Percentiles rank a stretch among this genome's conserved stretches.
phyloP scores from a whole-genome alignment of 2,329 filamentous ascomycete species.

The Diaporthe sp. region DNA sequence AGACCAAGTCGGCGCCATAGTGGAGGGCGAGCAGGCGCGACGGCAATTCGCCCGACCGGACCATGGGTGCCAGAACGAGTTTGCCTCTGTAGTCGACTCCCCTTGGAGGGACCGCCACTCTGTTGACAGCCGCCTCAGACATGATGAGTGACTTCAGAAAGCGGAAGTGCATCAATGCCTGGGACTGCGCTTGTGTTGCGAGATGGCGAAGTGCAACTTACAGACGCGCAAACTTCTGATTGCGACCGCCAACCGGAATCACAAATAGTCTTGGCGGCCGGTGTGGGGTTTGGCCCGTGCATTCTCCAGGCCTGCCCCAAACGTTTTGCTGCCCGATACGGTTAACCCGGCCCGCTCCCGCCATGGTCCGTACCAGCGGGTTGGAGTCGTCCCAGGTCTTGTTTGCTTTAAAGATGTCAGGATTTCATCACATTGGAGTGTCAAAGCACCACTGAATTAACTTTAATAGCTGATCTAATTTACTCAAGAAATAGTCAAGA shows the following conservation, averaged over 20 bases:
- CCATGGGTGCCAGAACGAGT: conserved; percentile 96
- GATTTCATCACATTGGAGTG: no score
- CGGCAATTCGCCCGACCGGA: conserved; percentile 94
- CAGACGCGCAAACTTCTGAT: neutral
- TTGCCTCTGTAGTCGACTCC: conserved; percentile 96
- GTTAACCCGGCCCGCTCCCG: neutral
- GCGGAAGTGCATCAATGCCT: conserved; percentile 30
- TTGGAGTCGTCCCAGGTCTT: neutral
- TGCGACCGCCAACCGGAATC: neutral
- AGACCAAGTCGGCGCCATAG: conserved; percentile 96
- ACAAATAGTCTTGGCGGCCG: neutral
- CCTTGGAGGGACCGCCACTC: conserved; percentile 84
- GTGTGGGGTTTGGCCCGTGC: no score
- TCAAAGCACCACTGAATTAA: no score
- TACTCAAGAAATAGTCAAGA: no score
- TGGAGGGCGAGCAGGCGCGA: conserved; percentile 89
- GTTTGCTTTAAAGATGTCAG: no score
- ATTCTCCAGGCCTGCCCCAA: neutral
- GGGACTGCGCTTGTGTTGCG: neutral
- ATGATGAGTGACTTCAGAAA: conserved; percentile 57
- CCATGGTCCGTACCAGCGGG: neutral
- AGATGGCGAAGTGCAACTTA: neutral
- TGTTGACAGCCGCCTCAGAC: conserved; percentile 62
- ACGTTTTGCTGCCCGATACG: no score
- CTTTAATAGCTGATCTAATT: no score